phyloP scores from a whole-genome alignment of 2,329 filamentous ascomycete species.

The Cyphellophora europaea region DNA sequence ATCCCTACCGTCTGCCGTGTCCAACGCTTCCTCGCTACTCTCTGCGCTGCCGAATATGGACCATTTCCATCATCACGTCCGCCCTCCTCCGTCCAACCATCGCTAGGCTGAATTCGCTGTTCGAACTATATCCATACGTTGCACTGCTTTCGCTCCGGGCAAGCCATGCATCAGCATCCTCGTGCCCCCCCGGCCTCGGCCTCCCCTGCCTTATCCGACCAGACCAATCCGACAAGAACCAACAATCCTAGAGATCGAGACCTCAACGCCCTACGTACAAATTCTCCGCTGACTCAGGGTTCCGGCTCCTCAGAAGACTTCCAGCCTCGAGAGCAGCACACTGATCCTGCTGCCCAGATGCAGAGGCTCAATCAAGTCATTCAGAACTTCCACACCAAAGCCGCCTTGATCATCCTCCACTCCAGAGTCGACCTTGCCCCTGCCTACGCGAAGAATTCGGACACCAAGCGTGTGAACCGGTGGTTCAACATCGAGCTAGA shows the following conservation, averaged over 20 bases:
- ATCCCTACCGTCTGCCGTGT: background rate
- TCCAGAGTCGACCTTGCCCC: slow-evolving; percentile 64
- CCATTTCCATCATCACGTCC: background rate
- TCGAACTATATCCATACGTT: background rate
- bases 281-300: slow-evolving; percentile 39
- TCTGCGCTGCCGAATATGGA: background rate
- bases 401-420: slow-evolving; percentile 72
- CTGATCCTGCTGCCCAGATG: slow-evolving; percentile 53
- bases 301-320: slow-evolving; percentile 41
- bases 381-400: slow-evolving; percentile 91
- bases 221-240: slow-evolving; percentile 61
- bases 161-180: slow-evolving; percentile 80
- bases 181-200: slow-evolving; percentile 63
- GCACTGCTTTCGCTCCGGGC: background rate
- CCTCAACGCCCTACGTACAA: slow-evolving; percentile 40
- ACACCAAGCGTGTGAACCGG: slow-evolving; percentile 64
- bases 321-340: slow-evolving; percentile 31
- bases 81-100: background rate
- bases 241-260: slow-evolving; percentile 66
- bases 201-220: slow-evolving; percentile 62
- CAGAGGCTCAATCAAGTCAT: slow-evolving; percentile 88
- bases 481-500: slow-evolving; percentile 94
- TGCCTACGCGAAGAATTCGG: slow-evolving; percentile 45
- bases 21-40: background rate
- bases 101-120: slow-evolving; percentile 1